Conservation (phyloP, 176 grass and related monocot species). For the Avena sativa region DNA sequence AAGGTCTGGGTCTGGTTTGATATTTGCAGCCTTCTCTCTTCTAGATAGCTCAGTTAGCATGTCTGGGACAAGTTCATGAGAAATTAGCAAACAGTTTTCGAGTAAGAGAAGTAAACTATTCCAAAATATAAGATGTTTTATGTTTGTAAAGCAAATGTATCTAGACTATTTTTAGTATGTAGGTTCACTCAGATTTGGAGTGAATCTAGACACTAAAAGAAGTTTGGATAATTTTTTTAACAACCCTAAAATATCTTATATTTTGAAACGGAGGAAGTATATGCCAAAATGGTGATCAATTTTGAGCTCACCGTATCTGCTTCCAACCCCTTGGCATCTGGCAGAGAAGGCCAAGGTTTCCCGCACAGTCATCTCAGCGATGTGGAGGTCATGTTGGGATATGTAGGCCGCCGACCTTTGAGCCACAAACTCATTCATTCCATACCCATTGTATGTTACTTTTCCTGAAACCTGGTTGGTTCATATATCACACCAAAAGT, state of each 20-base stretch:
- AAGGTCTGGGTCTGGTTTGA: conserved; percentile 63
- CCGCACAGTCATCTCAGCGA: conserved; percentile 77
- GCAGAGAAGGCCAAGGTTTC: conserved; percentile 81
- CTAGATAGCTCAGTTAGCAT: conserved; percentile 71
- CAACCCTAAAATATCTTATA: no score
- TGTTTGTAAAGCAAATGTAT: no score
- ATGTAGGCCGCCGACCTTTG: conserved; percentile 76
- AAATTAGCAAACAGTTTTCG: conserved; percentile 21
- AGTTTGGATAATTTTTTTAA: no score
- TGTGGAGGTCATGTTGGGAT: conserved; percentile 79
- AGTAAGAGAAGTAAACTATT: background rate
- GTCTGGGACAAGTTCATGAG: conserved; percentile 41
- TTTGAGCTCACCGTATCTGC: conserved; percentile 66
- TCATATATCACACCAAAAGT: conserved; percentile 9
- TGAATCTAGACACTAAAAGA: no score
- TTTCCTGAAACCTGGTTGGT: conserved; percentile 59
- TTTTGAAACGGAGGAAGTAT: background rate
- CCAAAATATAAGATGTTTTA: no score
- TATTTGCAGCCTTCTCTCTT: conserved; percentile 64
- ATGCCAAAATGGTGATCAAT: background rate
- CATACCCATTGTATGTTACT: conserved; percentile 76
- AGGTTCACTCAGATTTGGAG: no score
- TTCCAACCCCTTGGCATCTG: conserved; percentile 73
- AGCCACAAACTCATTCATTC: conserved; percentile 75
- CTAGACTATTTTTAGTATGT: no score